These are phyloP conservation scores for Extremus antarcticus DNA, from an alignment of 495 filamentous ascomycete species.

Conservation along the genomic window DNA sequence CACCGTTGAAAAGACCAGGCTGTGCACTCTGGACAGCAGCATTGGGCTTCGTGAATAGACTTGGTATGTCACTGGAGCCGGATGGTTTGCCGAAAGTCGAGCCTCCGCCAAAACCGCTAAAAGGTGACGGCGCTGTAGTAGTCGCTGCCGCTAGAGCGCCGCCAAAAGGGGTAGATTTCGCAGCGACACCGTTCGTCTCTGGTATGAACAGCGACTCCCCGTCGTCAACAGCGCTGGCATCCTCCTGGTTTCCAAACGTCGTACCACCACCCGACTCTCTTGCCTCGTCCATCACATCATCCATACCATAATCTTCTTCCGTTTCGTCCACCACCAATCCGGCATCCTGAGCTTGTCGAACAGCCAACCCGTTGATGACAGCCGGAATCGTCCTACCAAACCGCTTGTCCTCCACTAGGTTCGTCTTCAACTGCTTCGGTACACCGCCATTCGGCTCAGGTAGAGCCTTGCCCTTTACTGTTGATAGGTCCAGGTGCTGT, in stretches of 20 bases:
- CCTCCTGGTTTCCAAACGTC: background rate
- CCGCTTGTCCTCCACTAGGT: constrained; percentile 20
- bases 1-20: background rate
- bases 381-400: constrained; percentile 18
- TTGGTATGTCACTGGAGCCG: background rate
- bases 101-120: background rate
- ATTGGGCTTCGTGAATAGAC: background rate
- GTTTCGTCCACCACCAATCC: constrained; percentile 14
- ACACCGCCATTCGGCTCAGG: constrained; percentile 10
- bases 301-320: constrained; percentile 8
- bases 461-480: constrained; percentile 10
- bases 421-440: constrained; percentile 16
- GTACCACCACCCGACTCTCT: background rate
- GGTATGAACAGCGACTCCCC: constrained; percentile 19
- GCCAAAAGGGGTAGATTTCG: no score
- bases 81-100: background rate
- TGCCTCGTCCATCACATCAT: background rate
- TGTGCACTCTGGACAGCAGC: background rate
- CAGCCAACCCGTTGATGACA: constrained; percentile 18
- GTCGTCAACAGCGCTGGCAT: background rate
- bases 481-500: constrained; percentile 25
- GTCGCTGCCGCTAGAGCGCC: background rate
- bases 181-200: background rate
- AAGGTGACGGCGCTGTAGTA: background rate
- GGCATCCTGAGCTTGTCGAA: constrained; percentile 12